These are phyloP conservation scores for Hypoxylon subgilvum DNA, from an alignment of 495 filamentous ascomycete species.

Conservation along the genomic window DNA sequence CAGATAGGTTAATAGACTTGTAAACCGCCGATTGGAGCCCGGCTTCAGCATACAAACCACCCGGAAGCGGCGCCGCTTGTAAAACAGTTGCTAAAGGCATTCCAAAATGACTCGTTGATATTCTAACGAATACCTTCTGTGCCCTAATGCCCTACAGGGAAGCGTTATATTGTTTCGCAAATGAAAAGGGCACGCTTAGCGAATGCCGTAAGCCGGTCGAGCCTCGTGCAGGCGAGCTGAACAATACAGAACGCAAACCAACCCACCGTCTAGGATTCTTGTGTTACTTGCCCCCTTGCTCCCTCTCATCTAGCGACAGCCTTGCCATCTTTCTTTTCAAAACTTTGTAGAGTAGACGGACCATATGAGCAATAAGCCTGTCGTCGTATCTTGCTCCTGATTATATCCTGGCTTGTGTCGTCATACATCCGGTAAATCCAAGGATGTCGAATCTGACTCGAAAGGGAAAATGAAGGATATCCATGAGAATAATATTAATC, in stretches of 20 bases:
- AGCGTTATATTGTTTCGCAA: conserved; percentile 5
- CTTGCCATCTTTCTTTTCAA: no score
- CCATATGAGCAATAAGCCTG: background rate
- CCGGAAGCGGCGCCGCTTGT: conserved; percentile 6
- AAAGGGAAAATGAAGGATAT: no score
- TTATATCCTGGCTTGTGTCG: conserved; percentile 33
- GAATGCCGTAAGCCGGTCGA: conserved; percentile 18
- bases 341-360: no score
- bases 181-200: conserved; percentile 4
- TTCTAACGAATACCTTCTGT: background rate
- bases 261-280: no score
- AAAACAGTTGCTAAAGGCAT: background rate
- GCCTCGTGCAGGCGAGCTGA: conserved; percentile 20
- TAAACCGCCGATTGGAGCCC: conserved; percentile 25
- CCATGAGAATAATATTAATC: no score
- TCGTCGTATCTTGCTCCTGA: conserved; percentile 17
- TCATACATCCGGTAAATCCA: conserved; percentile 13
- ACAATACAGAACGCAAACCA: conserved; percentile 16
- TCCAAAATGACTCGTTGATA: conserved; percentile 12
- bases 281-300: no score
- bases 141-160: conserved; percentile 10
- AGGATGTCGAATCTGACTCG: no score
- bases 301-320: no score
- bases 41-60: conserved; percentile 15
- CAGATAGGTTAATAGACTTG: conserved; percentile 19